Evolutionary conservation across 306 rosid species (phyloP).

Genomic region (Sindora glabra): DNA sequence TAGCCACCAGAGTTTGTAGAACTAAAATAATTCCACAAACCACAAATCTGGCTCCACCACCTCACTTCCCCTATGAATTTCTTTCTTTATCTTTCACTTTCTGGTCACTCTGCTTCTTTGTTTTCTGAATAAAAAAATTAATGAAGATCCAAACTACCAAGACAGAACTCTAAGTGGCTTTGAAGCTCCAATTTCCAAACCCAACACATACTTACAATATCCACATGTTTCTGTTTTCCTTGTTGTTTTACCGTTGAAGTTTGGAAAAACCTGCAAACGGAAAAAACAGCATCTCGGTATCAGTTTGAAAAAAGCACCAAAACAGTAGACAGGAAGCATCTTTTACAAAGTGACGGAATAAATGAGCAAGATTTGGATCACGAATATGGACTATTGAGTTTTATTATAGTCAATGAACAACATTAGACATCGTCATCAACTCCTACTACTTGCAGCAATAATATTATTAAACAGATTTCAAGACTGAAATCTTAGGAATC

Average conservation of each 20-base stretch:
- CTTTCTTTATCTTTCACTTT: slow-evolving; percentile 37
- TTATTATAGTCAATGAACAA: slow-evolving; percentile 35
- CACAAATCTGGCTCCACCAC: slow-evolving; percentile 94
- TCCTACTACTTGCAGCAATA: too few species aligned
- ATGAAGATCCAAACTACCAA: slow-evolving; percentile 41
- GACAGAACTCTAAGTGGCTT: slow-evolving; percentile 25
- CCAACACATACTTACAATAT: slow-evolving; percentile 31
- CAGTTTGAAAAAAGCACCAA: slow-evolving; percentile 81
- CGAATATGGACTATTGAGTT: slow-evolving; percentile 17
- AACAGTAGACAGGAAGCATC: slow-evolving; percentile 95
- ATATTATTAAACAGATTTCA: slow-evolving; percentile 27
- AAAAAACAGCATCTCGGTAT: slow-evolving; percentile 94
- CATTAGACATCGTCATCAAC: too few species aligned
- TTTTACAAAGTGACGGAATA: slow-evolving; percentile 50
- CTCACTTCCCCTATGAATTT: slow-evolving; percentile 56
- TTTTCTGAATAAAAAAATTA: slow-evolving; percentile 23
- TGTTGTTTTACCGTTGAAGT: slow-evolving; percentile 43
- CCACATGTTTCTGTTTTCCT: background rate
- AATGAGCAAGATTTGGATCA: slow-evolving; percentile 58
- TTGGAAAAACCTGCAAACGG: slow-evolving; percentile 82
- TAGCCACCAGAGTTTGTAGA: slow-evolving; percentile 65
- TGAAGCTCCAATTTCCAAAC: slow-evolving; percentile 68
- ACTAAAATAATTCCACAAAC: slow-evolving; percentile 51
- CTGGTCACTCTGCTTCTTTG: slow-evolving; percentile 54
- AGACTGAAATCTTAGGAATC: slow-evolving; percentile 71